A percentile compares a stretch with the other conserved stretches of the same genome.
Conservation (phyloP, 192 early-diverging fungal species). For the Coemansia sp. region DNA sequence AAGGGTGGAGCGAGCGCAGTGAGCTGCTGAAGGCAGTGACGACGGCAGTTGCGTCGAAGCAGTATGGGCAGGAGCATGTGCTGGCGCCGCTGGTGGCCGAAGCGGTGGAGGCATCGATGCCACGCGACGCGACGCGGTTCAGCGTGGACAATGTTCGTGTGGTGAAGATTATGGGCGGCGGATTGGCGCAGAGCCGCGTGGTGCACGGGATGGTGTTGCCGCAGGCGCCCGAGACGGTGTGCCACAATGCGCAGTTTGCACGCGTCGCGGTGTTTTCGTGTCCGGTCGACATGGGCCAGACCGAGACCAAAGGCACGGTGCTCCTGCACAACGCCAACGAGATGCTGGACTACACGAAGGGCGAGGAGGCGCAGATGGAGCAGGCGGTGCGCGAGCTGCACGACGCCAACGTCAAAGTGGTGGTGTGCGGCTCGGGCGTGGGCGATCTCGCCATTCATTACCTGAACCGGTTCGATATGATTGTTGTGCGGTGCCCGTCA, state of each 20-base stretch:
- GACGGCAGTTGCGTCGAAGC: conserved; percentile 86
- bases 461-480: conserved; percentile 85
- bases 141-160: conserved; percentile 95
- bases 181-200: conserved; percentile 84
- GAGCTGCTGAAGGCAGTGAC: conserved; percentile 76
- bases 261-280: conserved; percentile 95
- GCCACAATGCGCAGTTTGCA: conserved; percentile 72
- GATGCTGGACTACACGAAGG: conserved; percentile 95
- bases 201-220: conserved; percentile 98
- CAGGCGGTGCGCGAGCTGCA: conserved; percentile 81
- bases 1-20: conserved; percentile 39
- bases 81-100: conserved; percentile 78
- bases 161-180: conserved; percentile 95
- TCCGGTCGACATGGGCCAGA: conserved; percentile 87
- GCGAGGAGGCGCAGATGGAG: conserved; percentile 92
- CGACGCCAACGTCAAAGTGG: conserved; percentile 87
- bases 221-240: conserved; percentile 78
- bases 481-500: conserved; percentile 86
- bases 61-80: conserved; percentile 93
- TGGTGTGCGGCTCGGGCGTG: conserved; percentile 83
- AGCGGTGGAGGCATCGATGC: conserved; percentile 87
- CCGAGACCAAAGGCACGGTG: conserved; percentile 99
- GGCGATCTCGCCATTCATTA: conserved; percentile 96
- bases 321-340: conserved; percentile 93
- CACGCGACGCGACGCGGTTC: conserved; percentile 81